Conservation (phyloP, 164 flowering plant species). For the Brasenia schreberi region DNA sequence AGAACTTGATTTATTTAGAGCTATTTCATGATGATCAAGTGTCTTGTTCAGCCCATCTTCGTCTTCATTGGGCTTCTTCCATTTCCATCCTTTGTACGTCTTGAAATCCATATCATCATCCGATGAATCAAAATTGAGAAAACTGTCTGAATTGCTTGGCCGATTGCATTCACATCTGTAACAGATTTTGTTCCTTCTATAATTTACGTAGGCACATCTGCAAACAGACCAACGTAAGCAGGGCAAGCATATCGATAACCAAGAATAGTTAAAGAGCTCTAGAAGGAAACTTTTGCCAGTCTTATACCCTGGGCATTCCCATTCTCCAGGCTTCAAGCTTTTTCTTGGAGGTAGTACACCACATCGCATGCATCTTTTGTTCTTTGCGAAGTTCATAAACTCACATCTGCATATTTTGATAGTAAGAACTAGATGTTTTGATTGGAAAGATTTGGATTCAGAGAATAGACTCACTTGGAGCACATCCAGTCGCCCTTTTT, state of each 20-base stretch:
- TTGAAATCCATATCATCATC: neutral
- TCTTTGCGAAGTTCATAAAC: conserved; percentile 70
- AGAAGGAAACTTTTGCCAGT: neutral
- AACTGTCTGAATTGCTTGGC: conserved; percentile 12
- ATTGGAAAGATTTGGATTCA: neutral
- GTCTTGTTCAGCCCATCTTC: neutral
- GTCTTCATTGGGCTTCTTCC: neutral
- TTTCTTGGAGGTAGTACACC: conserved; percentile 51
- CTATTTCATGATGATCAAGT: neutral
- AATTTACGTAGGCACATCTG: conserved; percentile 62
- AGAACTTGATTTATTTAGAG: neutral
- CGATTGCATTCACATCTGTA: conserved; percentile 58
- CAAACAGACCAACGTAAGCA: neutral
- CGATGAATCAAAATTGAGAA: neutral
- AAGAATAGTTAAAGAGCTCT: neutral
- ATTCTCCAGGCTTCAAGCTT: conserved; percentile 56
- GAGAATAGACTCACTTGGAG: neutral
- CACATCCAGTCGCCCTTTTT: conserved; percentile 1
- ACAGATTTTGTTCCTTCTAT: conserved; percentile 46
- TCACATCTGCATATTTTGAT: conserved; percentile 30
- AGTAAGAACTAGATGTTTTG: neutral
- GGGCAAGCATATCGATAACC: neutral
- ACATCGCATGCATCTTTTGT: conserved; percentile 54
- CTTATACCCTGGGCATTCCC: conserved; percentile 77
- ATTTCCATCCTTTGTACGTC: neutral